phyloP scores from a whole-genome alignment of 192 early-diverging fungal species.

The Linnemannia elongata region DNA sequence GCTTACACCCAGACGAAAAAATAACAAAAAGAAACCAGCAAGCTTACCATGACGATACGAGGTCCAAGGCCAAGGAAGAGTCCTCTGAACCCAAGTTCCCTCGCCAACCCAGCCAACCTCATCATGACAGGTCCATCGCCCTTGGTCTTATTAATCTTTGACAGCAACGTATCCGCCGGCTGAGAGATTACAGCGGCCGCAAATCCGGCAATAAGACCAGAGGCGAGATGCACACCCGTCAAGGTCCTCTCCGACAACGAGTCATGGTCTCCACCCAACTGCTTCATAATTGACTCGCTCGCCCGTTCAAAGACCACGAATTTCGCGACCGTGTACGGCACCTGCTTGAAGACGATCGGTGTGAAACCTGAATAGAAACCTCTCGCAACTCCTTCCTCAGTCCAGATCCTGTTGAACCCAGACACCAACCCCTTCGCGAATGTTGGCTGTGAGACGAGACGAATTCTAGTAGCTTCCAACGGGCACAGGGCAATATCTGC shows the following conservation, averaged over 20 bases:
- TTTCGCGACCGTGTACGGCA: slow-evolving; percentile 88
- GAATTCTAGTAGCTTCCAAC: slow-evolving; percentile 81
- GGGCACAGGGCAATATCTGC: slow-evolving; percentile 83
- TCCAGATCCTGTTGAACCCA: slow-evolving; percentile 71
- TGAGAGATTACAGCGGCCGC: slow-evolving; percentile 75
- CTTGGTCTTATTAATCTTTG: slow-evolving; percentile 77
- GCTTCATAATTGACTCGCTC: slow-evolving; percentile 60
- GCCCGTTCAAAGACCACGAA: slow-evolving; percentile 76
- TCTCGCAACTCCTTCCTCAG: slow-evolving; percentile 73
- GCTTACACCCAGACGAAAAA: not conserved
- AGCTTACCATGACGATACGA: slow-evolving; percentile 68
- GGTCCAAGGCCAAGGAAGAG: slow-evolving; percentile 72
- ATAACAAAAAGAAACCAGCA: not conserved
- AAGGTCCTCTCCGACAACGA: slow-evolving; percentile 59
- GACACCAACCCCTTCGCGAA: slow-evolving; percentile 73
- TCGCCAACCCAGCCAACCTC: slow-evolving; percentile 59
- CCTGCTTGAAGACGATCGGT: slow-evolving; percentile 81
- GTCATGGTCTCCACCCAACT: slow-evolving; percentile 59
- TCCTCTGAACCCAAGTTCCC: slow-evolving; percentile 62
- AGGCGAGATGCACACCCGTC: slow-evolving; percentile 63
- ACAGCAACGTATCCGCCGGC: slow-evolving; percentile 75
- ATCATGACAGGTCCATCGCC: slow-evolving; percentile 67
- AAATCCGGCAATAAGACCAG: slow-evolving; percentile 75
- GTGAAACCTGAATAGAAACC: slow-evolving; percentile 87
- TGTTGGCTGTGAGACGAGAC: slow-evolving; percentile 77